A percentile compares a stretch with the other conserved stretches of the same genome.
These are phyloP conservation scores for Spinellus fusiger DNA, from an alignment of 192 early-diverging fungal genomes.

Conservation along the genomic window DNA sequence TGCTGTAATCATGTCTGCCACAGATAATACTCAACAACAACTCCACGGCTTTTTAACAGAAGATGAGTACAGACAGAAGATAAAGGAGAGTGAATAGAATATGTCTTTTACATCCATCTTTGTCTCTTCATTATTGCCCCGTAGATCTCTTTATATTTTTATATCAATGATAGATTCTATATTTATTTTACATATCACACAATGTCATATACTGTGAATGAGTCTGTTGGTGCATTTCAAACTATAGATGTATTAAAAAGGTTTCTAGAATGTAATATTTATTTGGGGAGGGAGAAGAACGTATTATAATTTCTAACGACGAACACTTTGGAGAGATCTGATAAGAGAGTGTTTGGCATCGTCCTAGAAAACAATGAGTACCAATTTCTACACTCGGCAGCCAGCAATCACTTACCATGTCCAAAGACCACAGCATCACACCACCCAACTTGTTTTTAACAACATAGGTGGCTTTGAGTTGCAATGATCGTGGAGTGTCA, in stretches of 20 bases:
- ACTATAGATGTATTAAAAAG: too few relatives aligned
- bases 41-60: slow-evolving; percentile 1
- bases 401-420: slow-evolving; percentile 27
- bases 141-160: too few relatives aligned
- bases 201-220: too few relatives aligned
- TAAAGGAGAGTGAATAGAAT: background rate
- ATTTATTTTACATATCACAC: too few relatives aligned
- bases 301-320: background rate
- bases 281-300: too few relatives aligned
- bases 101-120: background rate
- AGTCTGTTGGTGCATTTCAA: too few relatives aligned
- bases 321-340: slow-evolving; percentile 9
- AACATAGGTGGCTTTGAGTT: slow-evolving; percentile 53
- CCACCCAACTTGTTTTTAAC: slow-evolving; percentile 46
- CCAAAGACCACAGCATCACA: slow-evolving; percentile 56
- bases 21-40: slow-evolving; percentile 7
- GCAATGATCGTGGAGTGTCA: slow-evolving; percentile 52
- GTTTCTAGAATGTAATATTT: too few relatives aligned
- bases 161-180: too few relatives aligned
- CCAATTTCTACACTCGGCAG: too few relatives aligned
- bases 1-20: slow-evolving; percentile 1
- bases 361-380: slow-evolving; percentile 2
- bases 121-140: too few relatives aligned
- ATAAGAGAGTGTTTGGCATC: slow-evolving; percentile 13
- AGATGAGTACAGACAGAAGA: background rate